These are phyloP conservation scores for Xylaria bambusicola DNA, from an alignment of 495 filamentous ascomycete species.

Conservation along the genomic window DNA sequence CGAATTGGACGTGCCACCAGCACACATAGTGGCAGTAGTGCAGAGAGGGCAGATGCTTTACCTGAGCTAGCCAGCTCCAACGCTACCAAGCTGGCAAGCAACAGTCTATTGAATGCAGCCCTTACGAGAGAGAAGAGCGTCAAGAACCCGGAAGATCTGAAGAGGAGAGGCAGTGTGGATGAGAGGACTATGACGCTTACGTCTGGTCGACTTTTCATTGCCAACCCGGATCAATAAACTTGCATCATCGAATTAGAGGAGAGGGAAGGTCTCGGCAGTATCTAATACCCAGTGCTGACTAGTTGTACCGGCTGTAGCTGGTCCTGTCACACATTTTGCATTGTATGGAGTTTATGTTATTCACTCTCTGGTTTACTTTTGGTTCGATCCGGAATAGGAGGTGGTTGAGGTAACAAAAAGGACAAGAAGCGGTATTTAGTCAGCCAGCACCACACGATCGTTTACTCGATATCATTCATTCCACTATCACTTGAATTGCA, in stretches of 20 bases:
- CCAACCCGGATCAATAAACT: constrained; percentile 78
- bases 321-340: constrained; percentile 26
- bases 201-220: constrained; percentile 80
- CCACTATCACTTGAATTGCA: constrained; percentile 19
- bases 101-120: constrained; percentile 53
- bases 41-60: constrained; percentile 52
- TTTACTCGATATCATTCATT: constrained; percentile 22
- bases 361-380: constrained; percentile 16
- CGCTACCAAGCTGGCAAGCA: constrained; percentile 48
- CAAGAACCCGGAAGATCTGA: constrained; percentile 73
- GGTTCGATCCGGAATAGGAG: no score
- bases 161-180: constrained; percentile 88
- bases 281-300: constrained; percentile 8
- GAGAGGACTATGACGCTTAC: constrained; percentile 87
- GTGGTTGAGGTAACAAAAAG: constrained; percentile 27
- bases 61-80: constrained; percentile 41
- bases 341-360: constrained; percentile 28
- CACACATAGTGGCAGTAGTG: constrained; percentile 57
- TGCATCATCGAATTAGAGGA: not conserved
- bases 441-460: constrained; percentile 31
- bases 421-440: constrained; percentile 20
- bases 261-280: not conserved
- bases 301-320: constrained; percentile 7
- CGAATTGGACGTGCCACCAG: constrained; percentile 49
- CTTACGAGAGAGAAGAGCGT: constrained; percentile 64